phyloP scores from a whole-genome alignment of 1,284 basidiomycete species.

The Austroboletus sp. region DNA sequence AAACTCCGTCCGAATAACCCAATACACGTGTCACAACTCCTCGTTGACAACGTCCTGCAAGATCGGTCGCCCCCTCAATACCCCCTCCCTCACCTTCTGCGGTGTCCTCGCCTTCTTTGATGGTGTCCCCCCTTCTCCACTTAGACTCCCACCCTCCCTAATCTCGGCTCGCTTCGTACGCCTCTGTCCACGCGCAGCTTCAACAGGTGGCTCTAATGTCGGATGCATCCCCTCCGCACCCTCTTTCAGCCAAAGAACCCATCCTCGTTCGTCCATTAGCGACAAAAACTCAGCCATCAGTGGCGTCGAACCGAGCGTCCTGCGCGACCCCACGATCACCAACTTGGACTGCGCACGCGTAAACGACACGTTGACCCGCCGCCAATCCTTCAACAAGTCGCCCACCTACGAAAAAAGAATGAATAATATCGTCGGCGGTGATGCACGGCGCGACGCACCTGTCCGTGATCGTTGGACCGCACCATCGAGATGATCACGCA shows the following conservation, averaged over 20 bases:
- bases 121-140: conserved; percentile 8
- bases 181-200: conserved; percentile 5
- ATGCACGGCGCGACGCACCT: conserved; percentile 42
- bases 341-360: conserved; percentile 88
- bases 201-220: conserved; percentile 16
- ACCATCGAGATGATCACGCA: conserved; percentile 92
- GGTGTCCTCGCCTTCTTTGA: conserved; percentile 36
- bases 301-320: conserved; percentile 58
- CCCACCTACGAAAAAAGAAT: conserved; percentile 56
- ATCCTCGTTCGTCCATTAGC: conserved; percentile 62
- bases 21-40: conserved; percentile 11
- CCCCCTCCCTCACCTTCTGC: conserved; percentile 33
- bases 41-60: conserved; percentile 52
- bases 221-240: conserved; percentile 53
- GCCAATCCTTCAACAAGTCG: conserved; percentile 89
- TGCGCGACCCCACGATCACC: conserved; percentile 80
- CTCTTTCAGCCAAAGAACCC: conserved; percentile 58
- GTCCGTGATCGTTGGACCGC: conserved; percentile 69
- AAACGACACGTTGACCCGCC: conserved; percentile 93
- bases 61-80: conserved; percentile 51
- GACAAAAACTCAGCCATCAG: conserved; percentile 68
- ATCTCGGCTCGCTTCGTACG: conserved; percentile 17
- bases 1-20: neutral
- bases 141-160: neutral
- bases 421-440: neutral